Evolutionary conservation across 306 rosid genomes (phyloP), one percentile per base, ranked within the genome.

Genomic region (Acacia acuminata): DNA sequence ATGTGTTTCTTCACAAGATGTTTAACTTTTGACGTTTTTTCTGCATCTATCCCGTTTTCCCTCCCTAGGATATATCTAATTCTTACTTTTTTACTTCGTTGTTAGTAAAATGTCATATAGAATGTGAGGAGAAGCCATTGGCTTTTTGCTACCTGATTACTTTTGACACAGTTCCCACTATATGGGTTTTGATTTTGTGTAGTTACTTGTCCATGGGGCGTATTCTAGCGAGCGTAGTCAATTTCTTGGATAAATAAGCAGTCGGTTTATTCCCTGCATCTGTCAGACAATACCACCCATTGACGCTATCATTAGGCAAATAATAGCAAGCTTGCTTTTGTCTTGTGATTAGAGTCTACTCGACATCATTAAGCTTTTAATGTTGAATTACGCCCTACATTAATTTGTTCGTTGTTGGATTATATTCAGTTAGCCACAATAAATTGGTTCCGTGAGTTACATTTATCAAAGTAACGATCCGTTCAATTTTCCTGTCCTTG

Each of bases 401-500:
- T 38, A 66, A 16, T 45, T 68, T 75, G 13, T 34, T 34, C 34
- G 1, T 61, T 51, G 6, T 5, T 71, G 58, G 38, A 24, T 70
- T 70, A 70, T 42, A 22, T 70, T 42, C 19, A 40, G 8, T 24
- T 71, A 24, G 76, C 50, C 56, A 44, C 38, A 24, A 42, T 36
- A 17, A 58, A 20, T 81, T 53, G 50, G n/a, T 78, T 72, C 53
- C 55, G 15, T 10, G 14, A 32, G 56, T 16, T 24, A 8, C 42
- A 44, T 43, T 44, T 47, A 3, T 47, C 2, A 32, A 79, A 65
- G 48, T 77, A 73, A 80, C 58, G 77, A 17, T 61, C 70, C 40
- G 71, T 82, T 65, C 56, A 30, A 16, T 44, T 56, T 77, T 73
- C 15, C 47, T 77, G 81, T 10, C 25, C 61, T 50, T 20, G 30